These are phyloP conservation scores for Puccinellia tenuiflora DNA, from an alignment of 176 grass and related monocot species.

Conservation along the genomic window DNA sequence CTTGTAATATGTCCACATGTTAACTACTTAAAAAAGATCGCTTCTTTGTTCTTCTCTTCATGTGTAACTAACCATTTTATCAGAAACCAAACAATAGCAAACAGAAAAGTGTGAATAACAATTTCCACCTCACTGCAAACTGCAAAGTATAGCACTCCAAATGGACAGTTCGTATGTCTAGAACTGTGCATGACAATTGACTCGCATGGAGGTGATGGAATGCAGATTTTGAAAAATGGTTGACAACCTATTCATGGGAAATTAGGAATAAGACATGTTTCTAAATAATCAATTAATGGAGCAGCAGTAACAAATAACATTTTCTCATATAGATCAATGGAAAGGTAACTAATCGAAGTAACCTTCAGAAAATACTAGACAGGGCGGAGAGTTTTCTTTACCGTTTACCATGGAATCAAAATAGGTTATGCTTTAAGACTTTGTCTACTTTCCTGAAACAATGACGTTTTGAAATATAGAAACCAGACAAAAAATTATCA, in stretches of 20 bases:
- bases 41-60: not conserved
- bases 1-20: not conserved
- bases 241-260: not conserved
- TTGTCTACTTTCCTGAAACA: not conserved
- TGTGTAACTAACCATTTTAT: not conserved
- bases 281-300: not conserved
- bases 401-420: not conserved
- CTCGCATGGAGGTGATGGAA: not conserved
- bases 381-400: not conserved
- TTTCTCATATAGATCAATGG: not conserved
- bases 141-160: not conserved
- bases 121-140: not conserved
- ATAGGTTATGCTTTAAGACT: not conserved
- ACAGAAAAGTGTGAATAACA: not conserved
- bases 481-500: not conserved
- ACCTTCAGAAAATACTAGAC: not conserved
- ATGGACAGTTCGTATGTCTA: not conserved
- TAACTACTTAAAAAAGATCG: not conserved
- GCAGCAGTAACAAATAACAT: not conserved
- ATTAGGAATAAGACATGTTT: not conserved
- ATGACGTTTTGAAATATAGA: not conserved
- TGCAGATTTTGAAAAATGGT: not conserved
- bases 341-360: not conserved
- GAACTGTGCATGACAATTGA: not conserved
- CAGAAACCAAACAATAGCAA: not conserved